These are phyloP conservation scores for Dryadomyces sulphureus DNA, from an alignment of 2,329 filamentous ascomycete genomes.

Conservation along the genomic window DNA sequence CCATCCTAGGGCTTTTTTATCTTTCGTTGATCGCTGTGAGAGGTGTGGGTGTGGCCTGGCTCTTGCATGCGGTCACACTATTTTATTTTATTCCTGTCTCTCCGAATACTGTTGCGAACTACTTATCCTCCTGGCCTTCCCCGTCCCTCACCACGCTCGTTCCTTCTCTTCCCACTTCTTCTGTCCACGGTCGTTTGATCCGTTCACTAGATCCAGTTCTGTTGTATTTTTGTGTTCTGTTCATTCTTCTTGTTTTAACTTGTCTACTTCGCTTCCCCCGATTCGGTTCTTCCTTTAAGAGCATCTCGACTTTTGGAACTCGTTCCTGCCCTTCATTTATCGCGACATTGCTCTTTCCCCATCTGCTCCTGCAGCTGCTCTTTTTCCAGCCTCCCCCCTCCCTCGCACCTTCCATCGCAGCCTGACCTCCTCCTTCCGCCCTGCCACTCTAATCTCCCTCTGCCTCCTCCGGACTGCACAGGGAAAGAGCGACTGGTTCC, in stretches of 20 bases:
- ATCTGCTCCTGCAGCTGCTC: neutral
- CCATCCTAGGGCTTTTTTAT: conserved; percentile 13
- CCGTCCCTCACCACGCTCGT: conserved; percentile 27
- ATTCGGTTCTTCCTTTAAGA: conserved; percentile 20
- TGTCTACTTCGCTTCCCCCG: conserved; percentile 15
- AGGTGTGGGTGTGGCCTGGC: conserved; percentile 19
- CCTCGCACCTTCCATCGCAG: neutral
- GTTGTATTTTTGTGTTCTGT: conserved; percentile 22
- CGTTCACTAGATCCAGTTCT: conserved; percentile 23
- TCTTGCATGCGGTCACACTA: conserved; percentile 1
- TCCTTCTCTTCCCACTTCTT: conserved; percentile 17
- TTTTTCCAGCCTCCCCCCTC: neutral
- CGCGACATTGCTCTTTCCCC: conserved; percentile 7
- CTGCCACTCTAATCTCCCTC: neutral
- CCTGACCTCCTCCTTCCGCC: neutral
- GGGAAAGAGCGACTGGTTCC: conserved; percentile 3
- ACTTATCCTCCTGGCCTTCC: conserved; percentile 30
- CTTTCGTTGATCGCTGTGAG: conserved; percentile 20
- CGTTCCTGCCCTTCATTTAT: conserved; percentile 29
- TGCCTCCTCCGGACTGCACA: neutral
- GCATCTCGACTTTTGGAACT: conserved; percentile 31
- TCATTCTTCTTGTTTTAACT: conserved; percentile 6
- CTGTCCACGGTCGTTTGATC: conserved; percentile 31
- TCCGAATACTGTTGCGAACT: conserved; percentile 14
- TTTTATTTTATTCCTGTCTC: conserved; percentile 5